A percentile compares a stretch with the other conserved stretches of the same genome.
phyloP scores from a whole-genome alignment of 768 basidiomycete species.

The Pilatotrama ljubarskyi region DNA sequence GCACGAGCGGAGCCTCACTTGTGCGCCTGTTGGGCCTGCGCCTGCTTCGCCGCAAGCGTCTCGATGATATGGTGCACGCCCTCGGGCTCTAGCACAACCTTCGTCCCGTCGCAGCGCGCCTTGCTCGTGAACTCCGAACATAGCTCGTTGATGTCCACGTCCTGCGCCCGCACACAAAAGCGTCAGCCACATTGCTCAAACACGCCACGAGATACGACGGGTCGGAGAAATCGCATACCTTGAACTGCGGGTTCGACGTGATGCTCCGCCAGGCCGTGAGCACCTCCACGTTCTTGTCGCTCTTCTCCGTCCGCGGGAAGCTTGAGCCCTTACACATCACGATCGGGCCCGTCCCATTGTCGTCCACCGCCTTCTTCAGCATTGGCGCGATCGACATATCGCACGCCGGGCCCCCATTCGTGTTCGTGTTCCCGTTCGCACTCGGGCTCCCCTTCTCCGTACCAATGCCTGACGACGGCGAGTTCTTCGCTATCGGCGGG shows the following conservation, averaged over 20 bases:
- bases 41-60: conserved; percentile 36
- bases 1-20: conserved; percentile 3
- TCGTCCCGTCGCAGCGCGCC: conserved; percentile 81
- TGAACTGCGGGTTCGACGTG: conserved; percentile 72
- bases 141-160: conserved; percentile 75
- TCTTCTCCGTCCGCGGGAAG: conserved; percentile 68
- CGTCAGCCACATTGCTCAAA: neutral
- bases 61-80: conserved; percentile 46
- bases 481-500: conserved; percentile 8
- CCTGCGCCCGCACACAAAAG: conserved; percentile 40
- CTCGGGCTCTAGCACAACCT: conserved; percentile 68
- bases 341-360: conserved; percentile 38
- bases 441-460: conserved; percentile 2
- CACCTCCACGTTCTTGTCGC: conserved; percentile 74
- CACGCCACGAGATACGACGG: no score
- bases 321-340: conserved; percentile 67
- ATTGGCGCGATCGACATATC: conserved; percentile 28
- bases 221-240: conserved; percentile 46
- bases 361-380: conserved; percentile 40
- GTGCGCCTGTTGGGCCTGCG: conserved; percentile 19
- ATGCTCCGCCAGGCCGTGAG: conserved; percentile 79
- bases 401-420: conserved; percentile 15
- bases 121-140: conserved; percentile 80
- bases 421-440: conserved; percentile 1
- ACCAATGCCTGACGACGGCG: conserved; percentile 27